Evolutionary conservation across 352 stramenopile species (phyloP), one percentile per base, ranked within the genome.

Genomic region (Globisporangium yorkense): DNA sequence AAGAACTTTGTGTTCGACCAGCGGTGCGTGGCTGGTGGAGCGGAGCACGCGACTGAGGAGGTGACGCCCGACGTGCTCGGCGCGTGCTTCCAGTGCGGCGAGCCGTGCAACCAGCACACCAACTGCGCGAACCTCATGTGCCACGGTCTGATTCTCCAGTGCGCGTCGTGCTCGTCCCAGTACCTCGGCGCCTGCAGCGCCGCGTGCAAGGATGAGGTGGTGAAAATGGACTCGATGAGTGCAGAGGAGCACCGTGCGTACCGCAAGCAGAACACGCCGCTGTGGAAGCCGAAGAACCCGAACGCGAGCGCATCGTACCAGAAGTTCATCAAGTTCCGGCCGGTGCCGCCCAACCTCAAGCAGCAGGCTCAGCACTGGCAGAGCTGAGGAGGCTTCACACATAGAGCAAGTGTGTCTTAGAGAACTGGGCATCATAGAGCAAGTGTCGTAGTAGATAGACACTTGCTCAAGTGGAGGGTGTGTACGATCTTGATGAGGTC

Each of bases 201-300:
- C 2, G 69, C 54, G n/a, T 92, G 79, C 57, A 71, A 75, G 31
- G 61, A 83, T 16, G 70, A 86, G 58, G 74, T 75, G 37, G 10
- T 77, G 44, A 77, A 77, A 51, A 88, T 89, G 79, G 49, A 70
- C 0, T 3, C 56, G 3, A 86, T 89, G 79, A 67, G 63, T 0
- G 58, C 46, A 0, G 72, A 87, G 1, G 63, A 83, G 40, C 75
- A 84, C 51, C 75, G 75, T 18, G 56, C 40, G 51, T 83, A 89
- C 62, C 73, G 77, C 15, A 89, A 92, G 54, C 37, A 67, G 21
- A 72, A 90, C 37, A 71, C 78, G 0, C 20, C 66, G 10, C 62
- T 70, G 47, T 92, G 74, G 68, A 82, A 84, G 49, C 67, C 70
- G 3, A 60, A 67, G 50, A 90, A 81, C 52, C 75, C 77, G 7